These are phyloP conservation scores for Podaxis sp. DNA, from an alignment of 768 basidiomycete species.

Conservation along the genomic window DNA sequence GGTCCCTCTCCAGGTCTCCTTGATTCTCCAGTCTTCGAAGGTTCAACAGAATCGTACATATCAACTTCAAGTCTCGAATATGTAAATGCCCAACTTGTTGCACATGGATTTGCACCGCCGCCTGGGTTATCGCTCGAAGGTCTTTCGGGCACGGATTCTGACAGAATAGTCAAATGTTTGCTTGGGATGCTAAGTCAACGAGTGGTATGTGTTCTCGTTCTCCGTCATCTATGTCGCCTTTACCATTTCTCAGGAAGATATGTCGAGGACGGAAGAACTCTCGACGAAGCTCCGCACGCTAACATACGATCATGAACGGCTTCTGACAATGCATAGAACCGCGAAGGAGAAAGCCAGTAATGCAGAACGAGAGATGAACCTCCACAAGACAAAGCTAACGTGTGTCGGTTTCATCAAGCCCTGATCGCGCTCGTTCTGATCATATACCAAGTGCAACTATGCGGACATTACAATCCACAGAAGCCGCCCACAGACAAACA, in stretches of 20 bases:
- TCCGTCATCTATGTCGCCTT: neutral
- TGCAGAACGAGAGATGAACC: constrained; percentile 77
- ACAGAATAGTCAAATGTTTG: constrained; percentile 70
- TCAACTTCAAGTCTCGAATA: constrained; percentile 71
- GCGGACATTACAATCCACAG: constrained; percentile 56
- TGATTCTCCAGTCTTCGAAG: constrained; percentile 43
- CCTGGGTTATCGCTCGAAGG: constrained; percentile 74
- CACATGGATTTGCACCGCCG: constrained; percentile 70
- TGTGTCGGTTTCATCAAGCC: constrained; percentile 37
- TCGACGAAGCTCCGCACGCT: constrained; percentile 74
- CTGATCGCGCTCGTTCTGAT: constrained; percentile 9
- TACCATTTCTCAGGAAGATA: constrained; percentile 51
- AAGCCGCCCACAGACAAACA: constrained; percentile 71
- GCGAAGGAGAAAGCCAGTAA: constrained; percentile 62
- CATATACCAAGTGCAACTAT: constrained; percentile 42
- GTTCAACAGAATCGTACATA: constrained; percentile 47
- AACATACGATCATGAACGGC: constrained; percentile 78
- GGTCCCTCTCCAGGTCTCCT: constrained; percentile 43
- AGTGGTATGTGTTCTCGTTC: constrained; percentile 48
- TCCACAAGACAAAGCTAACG: constrained; percentile 72
- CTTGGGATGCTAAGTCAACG: constrained; percentile 74
- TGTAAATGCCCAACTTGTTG: constrained; percentile 77
- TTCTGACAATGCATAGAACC: constrained; percentile 60
- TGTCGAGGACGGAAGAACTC: constrained; percentile 75
- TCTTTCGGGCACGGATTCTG: constrained; percentile 51